phyloP scores from a whole-genome alignment of 2,329 filamentous ascomycete species.

The Neofusicoccum laricinum region DNA sequence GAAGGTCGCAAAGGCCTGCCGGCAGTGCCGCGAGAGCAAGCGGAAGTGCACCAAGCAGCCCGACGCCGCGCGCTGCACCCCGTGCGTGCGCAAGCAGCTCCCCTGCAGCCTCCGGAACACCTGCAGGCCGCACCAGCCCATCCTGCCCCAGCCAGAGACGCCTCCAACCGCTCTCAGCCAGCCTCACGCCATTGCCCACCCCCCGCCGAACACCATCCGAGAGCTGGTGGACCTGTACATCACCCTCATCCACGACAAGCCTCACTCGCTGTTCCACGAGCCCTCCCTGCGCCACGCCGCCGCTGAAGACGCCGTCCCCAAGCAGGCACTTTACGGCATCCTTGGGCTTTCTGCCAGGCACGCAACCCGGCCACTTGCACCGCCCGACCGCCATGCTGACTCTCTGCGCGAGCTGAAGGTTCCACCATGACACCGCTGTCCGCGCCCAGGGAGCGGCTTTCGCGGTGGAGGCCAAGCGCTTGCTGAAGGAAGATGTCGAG shows the following conservation, averaged over 20 bases:
- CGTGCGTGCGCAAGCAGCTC: neutral
- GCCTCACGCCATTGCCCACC: neutral
- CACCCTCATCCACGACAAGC: conserved; percentile 33
- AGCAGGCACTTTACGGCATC: conserved; percentile 1
- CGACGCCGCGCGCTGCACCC: neutral
- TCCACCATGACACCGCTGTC: neutral
- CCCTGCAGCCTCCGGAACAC: neutral
- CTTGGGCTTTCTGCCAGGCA: conserved; percentile 10
- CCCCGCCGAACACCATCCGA: neutral
- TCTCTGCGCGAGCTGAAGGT: neutral
- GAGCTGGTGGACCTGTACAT: conserved; percentile 33
- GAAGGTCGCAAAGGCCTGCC: conserved; percentile 9
- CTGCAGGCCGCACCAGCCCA: neutral
- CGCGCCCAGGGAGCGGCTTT: conserved; percentile 22
- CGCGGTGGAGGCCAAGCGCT: conserved; percentile 23
- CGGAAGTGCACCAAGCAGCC: neutral
- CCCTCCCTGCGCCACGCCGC: conserved; percentile 19
- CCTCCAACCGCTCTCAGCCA: neutral
- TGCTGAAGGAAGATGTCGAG: conserved; percentile 29
- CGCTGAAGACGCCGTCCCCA: neutral
- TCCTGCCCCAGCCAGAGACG: neutral
- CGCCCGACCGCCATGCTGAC: neutral
- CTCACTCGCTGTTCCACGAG: conserved; percentile 34
- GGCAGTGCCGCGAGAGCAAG: conserved; percentile 10
- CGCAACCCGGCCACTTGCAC: neutral